Evolutionary conservation across 78 protist genomes (phyloP), one percentile per base, ranked within the genome.

Genomic region (Polysphondylium violaceum): DNA sequence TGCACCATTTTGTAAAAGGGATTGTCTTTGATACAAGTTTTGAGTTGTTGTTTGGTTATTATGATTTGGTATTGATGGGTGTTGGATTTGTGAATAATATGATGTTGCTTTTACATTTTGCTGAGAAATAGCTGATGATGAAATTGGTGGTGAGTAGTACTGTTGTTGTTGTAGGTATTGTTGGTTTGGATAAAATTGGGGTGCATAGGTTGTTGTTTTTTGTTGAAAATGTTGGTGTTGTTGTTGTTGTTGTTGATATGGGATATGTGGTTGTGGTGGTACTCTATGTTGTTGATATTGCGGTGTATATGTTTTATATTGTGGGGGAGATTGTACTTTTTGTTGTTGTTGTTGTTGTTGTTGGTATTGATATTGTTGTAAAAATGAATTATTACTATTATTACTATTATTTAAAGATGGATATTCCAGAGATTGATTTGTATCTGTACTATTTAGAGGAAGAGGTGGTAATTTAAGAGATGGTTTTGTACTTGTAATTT

Each of bases 131-230:
- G n/a, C n/a, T n/a, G n/a, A n/a, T n/a, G n/a, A n/a, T n/a, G n/a
- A n/a, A n/a, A n/a, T n/a, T n/a, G n/a, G n/a, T n/a, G n/a, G n/a
- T n/a, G n/a, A n/a, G n/a, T n/a, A n/a, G n/a, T n/a, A n/a, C n/a
- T 64, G 71, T 63, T 63, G 71, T 12, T 9, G 74, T 38, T 47
- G 88, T 25, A 29, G 88, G 31, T 35, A 69, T 38, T 36, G 83
- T 47, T 58, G 65, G 55, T 56, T 29, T 74, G 68, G 86, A n/a
- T 47, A 60, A 29, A 47, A 47, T n/a, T 41, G 77, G 4, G 56
- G 77, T 47, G n/a, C 25, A 19, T 63, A 43, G 16, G n/a, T 19
- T 25, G 8, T 21, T 63, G 47, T 64, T 53, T 50, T 19, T 43
- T 63, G 71, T 63, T 76, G 71, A 31, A 41, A 58, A 40, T 81